A percentile compares a stretch with the other conserved stretches of the same genome.
Evolutionary conservation across 1,139 yeast species (phyloP).

Genomic region (Saccharomyces hybrid): DNA sequence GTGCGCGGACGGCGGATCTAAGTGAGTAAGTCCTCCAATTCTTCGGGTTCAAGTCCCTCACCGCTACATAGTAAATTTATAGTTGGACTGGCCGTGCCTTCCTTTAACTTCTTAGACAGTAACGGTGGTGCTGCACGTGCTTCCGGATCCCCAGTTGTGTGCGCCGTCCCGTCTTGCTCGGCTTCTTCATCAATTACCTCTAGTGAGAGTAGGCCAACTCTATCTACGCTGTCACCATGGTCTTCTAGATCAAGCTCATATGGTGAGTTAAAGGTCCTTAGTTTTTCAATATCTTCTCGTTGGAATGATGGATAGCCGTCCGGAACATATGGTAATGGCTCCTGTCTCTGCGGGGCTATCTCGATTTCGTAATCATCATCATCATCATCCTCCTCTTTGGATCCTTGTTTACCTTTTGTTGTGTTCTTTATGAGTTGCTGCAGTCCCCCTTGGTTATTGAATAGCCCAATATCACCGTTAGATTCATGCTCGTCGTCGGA

Average conservation of each 20-base stretch:
- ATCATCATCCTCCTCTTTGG: neutral
- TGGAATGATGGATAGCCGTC: conserved; percentile 23
- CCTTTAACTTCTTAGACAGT: neutral
- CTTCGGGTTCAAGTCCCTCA: conserved; percentile 14
- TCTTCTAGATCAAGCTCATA: conserved; percentile 5
- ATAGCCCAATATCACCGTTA: conserved; percentile 14
- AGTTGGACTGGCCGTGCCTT: neutral
- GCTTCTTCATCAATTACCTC: neutral
- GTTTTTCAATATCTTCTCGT: conserved; percentile 18
- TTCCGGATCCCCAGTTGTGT: neutral
- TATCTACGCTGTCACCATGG: conserved; percentile 2
- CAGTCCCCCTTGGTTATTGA: neutral
- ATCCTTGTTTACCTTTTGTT: conserved; percentile 3
- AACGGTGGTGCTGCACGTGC: neutral
- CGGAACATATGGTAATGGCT: conserved; percentile 22
- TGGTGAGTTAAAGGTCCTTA: conserved; percentile 19
- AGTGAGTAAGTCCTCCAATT: conserved; percentile 10
- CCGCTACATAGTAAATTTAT: conserved; percentile 12
- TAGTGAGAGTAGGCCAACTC: conserved; percentile 6
- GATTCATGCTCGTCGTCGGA: conserved; percentile 6
- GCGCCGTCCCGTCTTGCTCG: neutral
- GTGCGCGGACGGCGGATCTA: conserved; percentile 1
- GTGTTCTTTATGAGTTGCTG: neutral
- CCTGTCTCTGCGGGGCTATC: conserved; percentile 22
- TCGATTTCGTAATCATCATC: conserved; percentile 15